Evolutionary conservation across 306 rosid species (phyloP).

Genomic region (Abrus precatorius): DNA sequence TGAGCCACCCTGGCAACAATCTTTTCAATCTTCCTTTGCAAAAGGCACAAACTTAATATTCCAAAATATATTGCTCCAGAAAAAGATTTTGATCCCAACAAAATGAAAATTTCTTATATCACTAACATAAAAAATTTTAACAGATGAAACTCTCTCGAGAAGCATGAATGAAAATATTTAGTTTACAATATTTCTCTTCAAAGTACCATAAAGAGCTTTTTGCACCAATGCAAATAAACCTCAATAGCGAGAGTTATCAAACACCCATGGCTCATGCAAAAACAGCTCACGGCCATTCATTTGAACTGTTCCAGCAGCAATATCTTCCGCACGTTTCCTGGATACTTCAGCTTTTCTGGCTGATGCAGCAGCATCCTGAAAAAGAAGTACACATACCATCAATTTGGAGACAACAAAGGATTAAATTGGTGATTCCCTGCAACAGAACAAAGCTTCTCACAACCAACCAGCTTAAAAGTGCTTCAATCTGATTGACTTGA

Average conservation of each 20-base stretch:
- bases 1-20: background rate
- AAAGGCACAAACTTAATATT: constrained; percentile 10
- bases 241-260: constrained; percentile 78
- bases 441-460: constrained; percentile 1
- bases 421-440: background rate
- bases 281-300: constrained; percentile 96
- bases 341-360: constrained; percentile 77
- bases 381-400: constrained; percentile 10
- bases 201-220: constrained; percentile 8
- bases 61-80: background rate
- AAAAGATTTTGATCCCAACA: background rate
- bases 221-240: constrained; percentile 47
- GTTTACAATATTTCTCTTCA: background rate
- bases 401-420: background rate
- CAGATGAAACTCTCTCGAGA: background rate
- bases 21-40: constrained; percentile 1
- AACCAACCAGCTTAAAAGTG: background rate
- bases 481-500: constrained; percentile 34
- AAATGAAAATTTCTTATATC: background rate
- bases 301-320: constrained; percentile 75
- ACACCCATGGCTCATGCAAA: constrained; percentile 85
- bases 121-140: background rate
- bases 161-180: background rate
- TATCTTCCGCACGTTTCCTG: constrained; percentile 83
- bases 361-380: constrained; percentile 78